Percentiles rank a stretch among this genome's conserved stretches.
Conservation (phyloP, 192 early-diverging fungal genomes). For the Rhizoclosmatium sp. region DNA sequence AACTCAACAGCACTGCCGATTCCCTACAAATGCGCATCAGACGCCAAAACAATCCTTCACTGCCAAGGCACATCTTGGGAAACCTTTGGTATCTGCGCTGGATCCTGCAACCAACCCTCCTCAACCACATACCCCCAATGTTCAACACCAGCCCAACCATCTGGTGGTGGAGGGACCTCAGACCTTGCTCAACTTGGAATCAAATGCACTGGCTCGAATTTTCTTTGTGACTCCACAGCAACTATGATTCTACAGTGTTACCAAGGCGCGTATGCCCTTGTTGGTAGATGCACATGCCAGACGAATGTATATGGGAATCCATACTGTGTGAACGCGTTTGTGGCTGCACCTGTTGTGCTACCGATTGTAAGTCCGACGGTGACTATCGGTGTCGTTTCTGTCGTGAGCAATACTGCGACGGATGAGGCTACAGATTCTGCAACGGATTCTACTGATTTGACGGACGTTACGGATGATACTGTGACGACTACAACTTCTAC, state of each 20-base stretch:
- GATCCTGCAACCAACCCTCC: background rate
- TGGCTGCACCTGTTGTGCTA: background rate
- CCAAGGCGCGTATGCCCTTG: background rate
- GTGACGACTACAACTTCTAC: background rate
- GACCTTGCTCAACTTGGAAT: background rate
- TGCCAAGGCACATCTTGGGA: background rate
- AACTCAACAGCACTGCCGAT: background rate
- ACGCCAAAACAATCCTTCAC: background rate
- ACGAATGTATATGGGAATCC: background rate
- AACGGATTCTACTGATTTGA: background rate
- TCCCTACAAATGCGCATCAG: background rate
- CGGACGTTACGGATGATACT: background rate
- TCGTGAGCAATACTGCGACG: background rate
- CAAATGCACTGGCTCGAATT: background rate
- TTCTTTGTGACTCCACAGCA: background rate
- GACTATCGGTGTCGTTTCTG: background rate
- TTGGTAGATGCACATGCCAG: background rate
- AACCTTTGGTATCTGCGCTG: background rate
- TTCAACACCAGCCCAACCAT: background rate
- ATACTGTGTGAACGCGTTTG: background rate
- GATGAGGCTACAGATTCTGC: background rate
- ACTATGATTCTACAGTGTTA: background rate
- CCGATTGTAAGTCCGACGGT: background rate
- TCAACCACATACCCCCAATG: background rate
- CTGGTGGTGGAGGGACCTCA: background rate